Evolutionary conservation across 176 grass and related monocot species (phyloP).

Genomic region (Juncus inflexus): DNA sequence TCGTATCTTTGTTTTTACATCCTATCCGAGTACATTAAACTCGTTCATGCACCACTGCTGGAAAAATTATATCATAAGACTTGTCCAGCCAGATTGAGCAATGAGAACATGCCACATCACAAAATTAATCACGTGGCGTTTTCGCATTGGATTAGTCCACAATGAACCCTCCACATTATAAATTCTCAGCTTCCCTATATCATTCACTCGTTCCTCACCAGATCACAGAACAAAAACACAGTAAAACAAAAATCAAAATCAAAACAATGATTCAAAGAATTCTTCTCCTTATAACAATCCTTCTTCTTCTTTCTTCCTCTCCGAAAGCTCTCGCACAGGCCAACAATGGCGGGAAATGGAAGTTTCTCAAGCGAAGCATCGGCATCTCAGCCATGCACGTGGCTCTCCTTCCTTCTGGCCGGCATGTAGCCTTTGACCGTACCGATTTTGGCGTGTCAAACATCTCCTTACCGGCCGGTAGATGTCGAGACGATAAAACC

Average conservation of each 20-base stretch:
- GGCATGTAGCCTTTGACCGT: conserved; percentile 20
- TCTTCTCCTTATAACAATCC: not conserved
- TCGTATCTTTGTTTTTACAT: too few species aligned
- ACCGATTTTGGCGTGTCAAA: conserved; percentile 24
- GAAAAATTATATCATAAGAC: too few species aligned
- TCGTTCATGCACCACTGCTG: too few species aligned
- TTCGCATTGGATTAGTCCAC: too few species aligned
- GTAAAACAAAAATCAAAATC: not conserved
- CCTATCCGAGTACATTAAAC: too few species aligned
- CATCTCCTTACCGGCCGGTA: conserved; percentile 4
- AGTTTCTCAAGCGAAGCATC: conserved; percentile 22
- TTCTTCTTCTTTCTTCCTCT: not conserved
- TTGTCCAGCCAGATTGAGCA: too few species aligned
- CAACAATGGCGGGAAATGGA: conserved; percentile 26
- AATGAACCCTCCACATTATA: too few species aligned
- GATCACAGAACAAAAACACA: not conserved
- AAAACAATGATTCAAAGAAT: conserved; percentile 4
- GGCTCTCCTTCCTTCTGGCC: conserved; percentile 11
- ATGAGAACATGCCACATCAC: too few species aligned
- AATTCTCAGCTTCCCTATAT: too few species aligned
- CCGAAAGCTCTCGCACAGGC: not conserved
- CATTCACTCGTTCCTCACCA: too few species aligned
- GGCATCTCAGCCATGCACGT: conserved; percentile 40
- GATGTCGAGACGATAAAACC: conserved; percentile 7
- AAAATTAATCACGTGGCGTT: too few species aligned